A percentile compares a stretch with the other conserved stretches of the same genome.
These are phyloP conservation scores for Paraleonurus japonicus DNA, from an alignment of 257 asterid species.

Conservation along the genomic window DNA sequence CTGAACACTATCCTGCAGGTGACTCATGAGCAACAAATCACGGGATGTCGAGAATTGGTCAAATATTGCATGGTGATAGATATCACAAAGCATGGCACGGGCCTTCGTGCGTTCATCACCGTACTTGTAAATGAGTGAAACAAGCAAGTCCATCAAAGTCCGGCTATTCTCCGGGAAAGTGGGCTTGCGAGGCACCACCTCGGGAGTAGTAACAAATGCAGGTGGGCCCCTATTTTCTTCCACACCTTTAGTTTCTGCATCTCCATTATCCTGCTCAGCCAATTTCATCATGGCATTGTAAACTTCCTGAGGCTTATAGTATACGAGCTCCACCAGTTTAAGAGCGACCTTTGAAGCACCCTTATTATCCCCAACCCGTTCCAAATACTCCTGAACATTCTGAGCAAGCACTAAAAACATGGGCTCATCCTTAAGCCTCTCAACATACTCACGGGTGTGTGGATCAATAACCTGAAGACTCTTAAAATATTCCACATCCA, in stretches of 20 bases:
- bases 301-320: constrained; percentile 94
- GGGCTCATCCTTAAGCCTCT: constrained; percentile 93
- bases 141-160: constrained; percentile 74
- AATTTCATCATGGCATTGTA: constrained; percentile 91
- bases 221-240: constrained; percentile 69
- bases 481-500: constrained; percentile 87
- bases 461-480: constrained; percentile 97
- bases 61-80: constrained; percentile 86
- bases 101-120: constrained; percentile 98
- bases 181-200: constrained; percentile 80
- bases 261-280: constrained; percentile 62
- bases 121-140: constrained; percentile 68
- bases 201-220: constrained; percentile 69
- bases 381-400: constrained; percentile 81
- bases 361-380: constrained; percentile 57
- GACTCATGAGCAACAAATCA: constrained; percentile 94
- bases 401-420: constrained; percentile 78
- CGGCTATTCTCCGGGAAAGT: constrained; percentile 87
- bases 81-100: constrained; percentile 99
- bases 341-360: constrained; percentile 97
- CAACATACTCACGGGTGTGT: constrained; percentile 88
- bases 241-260: constrained; percentile 42
- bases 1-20: constrained; percentile 88
- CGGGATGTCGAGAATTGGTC: constrained; percentile 82
- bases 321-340: constrained; percentile 83